Evolutionary conservation across 176 grass and related monocot species (phyloP), one percentile per base, ranked within the genome.

Genomic region (Raddia guianensis): DNA sequence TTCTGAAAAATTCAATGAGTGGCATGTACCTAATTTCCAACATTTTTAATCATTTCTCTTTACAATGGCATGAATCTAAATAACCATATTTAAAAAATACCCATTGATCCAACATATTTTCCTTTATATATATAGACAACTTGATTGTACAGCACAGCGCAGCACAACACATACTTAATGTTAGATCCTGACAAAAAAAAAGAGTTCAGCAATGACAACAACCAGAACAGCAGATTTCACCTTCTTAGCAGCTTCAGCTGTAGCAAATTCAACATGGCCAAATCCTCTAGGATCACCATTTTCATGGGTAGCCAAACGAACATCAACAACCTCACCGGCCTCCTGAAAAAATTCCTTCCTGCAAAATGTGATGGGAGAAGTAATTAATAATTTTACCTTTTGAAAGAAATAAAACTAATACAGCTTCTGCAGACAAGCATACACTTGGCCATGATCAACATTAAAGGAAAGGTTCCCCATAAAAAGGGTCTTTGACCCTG

Each of bases 261-360:
- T 64, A 67, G 79, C 76, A 62, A 98, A 98, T 74, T 93, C 78
- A 63, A 98, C 88, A 84, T 98, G 86, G n/a, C 90, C 84, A 84
- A 87, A 95, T 12, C 92, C 90, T 53, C 63, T 98, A 8, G 75
- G 61, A 2, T 2, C 6, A 3, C 92, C 95, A 93, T 98, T 88
- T 0, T 93, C 95, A 61, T 34, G 1, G 3, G 49, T 43, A 74
- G 88, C 81, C 63, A 98, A 54, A 27, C 95, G 88, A 80, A 83
- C 90, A 32, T 93, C 86, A 78, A 81, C 64, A 79, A 95, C 78
- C 81, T 93, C 90, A 40, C 84, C 95, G 80, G 47, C 78, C 13
- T 75, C 83, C 52, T 78, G 67, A 37, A 98, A 98, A 57, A 98
- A 98, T 69, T 88, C 72, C 34, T 80, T 86, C 27, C 95, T 98